Evolutionary conservation across 768 basidiomycete genomes (phyloP).

Genomic region (Nidularia sp.): DNA sequence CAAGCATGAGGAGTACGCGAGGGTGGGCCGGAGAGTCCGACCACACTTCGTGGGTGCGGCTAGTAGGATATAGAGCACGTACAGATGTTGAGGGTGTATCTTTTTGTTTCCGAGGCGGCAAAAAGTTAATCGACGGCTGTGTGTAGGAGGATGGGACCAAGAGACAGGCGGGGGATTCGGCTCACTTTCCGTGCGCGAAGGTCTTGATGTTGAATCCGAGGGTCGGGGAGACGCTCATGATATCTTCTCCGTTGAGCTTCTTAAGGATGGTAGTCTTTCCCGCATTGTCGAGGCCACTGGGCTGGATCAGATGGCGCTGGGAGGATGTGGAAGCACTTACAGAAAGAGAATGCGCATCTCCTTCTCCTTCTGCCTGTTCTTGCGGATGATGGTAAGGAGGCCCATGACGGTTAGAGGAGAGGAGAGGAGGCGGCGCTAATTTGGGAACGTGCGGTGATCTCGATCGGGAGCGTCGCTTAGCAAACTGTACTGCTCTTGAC

Average conservation of each 20-base stretch:
- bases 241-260: conserved; percentile 90
- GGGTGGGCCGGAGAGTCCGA: too few species aligned
- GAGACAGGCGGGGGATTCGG: conserved; percentile 11
- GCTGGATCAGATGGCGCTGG: conserved; percentile 7
- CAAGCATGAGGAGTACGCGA: too few species aligned
- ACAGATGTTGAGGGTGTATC: conserved; percentile 83
- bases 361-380: conserved; percentile 91
- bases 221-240: conserved; percentile 84
- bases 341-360: conserved; percentile 97
- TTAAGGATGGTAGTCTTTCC: conserved; percentile 99
- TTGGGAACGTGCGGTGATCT: background rate
- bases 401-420: conserved; percentile 53
- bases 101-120: too few species aligned
- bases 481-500: too few species aligned
- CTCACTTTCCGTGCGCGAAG: conserved; percentile 83
- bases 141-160: conserved; percentile 9
- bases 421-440: background rate
- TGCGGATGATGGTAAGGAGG: conserved; percentile 93
- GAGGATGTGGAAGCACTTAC: conserved; percentile 34
- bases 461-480: too few species aligned
- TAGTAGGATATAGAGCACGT: conserved; percentile 23
- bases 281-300: conserved; percentile 94
- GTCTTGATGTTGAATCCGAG: conserved; percentile 99
- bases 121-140: background rate
- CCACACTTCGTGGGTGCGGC: too few species aligned